Conservation (phyloP, 1,284 basidiomycete genomes). For the Wolfiporia cocos region DNA sequence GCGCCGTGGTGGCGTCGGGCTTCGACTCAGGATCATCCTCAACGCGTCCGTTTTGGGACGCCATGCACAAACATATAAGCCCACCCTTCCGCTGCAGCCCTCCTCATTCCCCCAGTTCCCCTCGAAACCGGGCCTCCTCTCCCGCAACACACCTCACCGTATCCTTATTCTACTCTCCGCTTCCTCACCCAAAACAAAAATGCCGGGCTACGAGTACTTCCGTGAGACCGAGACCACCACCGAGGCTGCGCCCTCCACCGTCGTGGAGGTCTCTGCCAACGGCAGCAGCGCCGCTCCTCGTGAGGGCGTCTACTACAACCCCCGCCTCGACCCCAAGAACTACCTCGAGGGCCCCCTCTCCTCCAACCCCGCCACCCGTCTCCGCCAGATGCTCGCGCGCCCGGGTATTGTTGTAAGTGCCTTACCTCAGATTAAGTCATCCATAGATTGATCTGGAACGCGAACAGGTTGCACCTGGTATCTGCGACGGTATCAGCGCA, state of each 20-base stretch:
- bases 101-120: conserved; percentile 1
- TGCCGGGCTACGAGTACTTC: conserved; percentile 40
- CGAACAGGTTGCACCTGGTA: conserved; percentile 62
- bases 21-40: too few relatives aligned
- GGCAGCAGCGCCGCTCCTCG: conserved; percentile 8
- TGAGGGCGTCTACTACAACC: conserved; percentile 39
- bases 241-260: conserved; percentile 7
- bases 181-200: conserved; percentile 18
- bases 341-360: conserved; percentile 65
- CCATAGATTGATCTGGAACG: background rate
- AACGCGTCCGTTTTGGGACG: too few relatives aligned
- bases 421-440: background rate
- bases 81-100: background rate
- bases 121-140: conserved; percentile 3
- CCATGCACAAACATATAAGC: too few relatives aligned
- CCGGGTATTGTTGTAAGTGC: conserved; percentile 67
- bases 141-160: conserved; percentile 2
- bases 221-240: conserved; percentile 21
- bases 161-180: conserved; percentile 11
- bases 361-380: conserved; percentile 59
- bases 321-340: conserved; percentile 62
- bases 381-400: conserved; percentile 70
- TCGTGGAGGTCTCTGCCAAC: conserved; percentile 7
- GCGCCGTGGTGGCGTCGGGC: too few relatives aligned
- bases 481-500: conserved; percentile 79